Base-by-base conservation (phyloP, 495 filamentous ascomycete genomes). In the Aspergillus ellipticus region DNA sequence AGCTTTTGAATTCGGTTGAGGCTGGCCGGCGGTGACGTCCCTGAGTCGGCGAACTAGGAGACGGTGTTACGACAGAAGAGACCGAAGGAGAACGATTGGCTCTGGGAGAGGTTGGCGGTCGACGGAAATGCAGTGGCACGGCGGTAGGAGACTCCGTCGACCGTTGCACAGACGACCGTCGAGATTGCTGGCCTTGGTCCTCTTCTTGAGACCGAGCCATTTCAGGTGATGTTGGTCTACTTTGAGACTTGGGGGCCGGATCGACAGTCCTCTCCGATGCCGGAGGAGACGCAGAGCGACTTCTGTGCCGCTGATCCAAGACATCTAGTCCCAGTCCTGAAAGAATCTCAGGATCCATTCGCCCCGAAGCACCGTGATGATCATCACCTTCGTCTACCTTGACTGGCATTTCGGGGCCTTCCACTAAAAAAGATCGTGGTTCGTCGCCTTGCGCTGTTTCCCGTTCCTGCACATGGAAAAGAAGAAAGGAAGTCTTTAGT, bases 121-220 rank as follows among this genome's bases (percentile, higher is more conserved):
- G 72, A 37, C 77, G 74, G 65, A 80, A 81, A 59, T 76, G 67
- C 50, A 80, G 33, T 10, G 79, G 79, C 16, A 82, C 71, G 6
- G 77, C 76, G 16, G 79, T 79, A 11, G 79, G 75, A 15, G 78
- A 79, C 16, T 74, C 72, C 4, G 45, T 66, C 10, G 66, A 66
- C 7, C 60, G 71, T 39, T 65, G 56, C n/a, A 67, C 33, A 15
- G 74, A 75, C 7, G 62, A 55, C 3, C 71, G 65, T 22, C 72
- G 67, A 49, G 60, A 55, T 29, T 41, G 42, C 31, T 33, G 37
- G 21, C 16, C 54, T 24, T 47, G 35, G 10, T 61, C n/a, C 45
- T 56, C 26, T 53, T 59, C 62, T 0, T 56, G 55, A 10, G 61
- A 52, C 33, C 57, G 54, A 24, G 49, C 48, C 20, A 56, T 39